Base-by-base conservation (phyloP, 73 alveolate genomes). In the Paramecium bursaria region DNA sequence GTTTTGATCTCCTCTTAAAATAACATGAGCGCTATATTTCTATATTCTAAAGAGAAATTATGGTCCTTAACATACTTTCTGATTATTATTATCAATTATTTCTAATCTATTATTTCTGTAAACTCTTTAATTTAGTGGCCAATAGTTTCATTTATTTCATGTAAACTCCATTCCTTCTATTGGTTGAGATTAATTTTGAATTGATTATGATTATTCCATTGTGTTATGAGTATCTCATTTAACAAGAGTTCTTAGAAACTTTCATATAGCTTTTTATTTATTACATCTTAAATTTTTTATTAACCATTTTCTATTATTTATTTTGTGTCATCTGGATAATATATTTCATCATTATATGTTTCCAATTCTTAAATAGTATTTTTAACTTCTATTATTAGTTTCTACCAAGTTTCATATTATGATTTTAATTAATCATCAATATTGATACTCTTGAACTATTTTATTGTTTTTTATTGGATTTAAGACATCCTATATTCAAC, bases 91-190 rank as follows among this genome's bases (percentile, higher is more conserved):
- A 67, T 67, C 1, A 47, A 39, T 14, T 67, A 35, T 35, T 47
- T 67, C 30, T 35, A 39, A 13, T 21, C 21, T 0, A 21, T 57
- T 7, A 39, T 0, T 5, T 35, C 21, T 1, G 26, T 7, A 21
- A 35, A 42, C 44, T 67, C 3, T 15, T 67, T 39, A 10, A 67
- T 39, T 0, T 19, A 19, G 22, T 25, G 44, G n/a, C n/a, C n/a
- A 15, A 67, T 25, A 11, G 22, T n/a, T 42, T 67, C 33, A 42
- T 67, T 57, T 35, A 42, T 42, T 31, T 67, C 54, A 6, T 67
- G 19, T 67, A 67, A 67, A 67, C 44, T 47, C 82, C 82, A 67
- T 35, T 67, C 0, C 17, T 67, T 30, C n/a, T 27, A 39, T 13
- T 67, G 19, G 9, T 35, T 47, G 1, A 26, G 44, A 33, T 35